Evolutionary conservation across 352 stramenopile genomes (phyloP).

Genomic region (Nothophytophthora sp.): DNA sequence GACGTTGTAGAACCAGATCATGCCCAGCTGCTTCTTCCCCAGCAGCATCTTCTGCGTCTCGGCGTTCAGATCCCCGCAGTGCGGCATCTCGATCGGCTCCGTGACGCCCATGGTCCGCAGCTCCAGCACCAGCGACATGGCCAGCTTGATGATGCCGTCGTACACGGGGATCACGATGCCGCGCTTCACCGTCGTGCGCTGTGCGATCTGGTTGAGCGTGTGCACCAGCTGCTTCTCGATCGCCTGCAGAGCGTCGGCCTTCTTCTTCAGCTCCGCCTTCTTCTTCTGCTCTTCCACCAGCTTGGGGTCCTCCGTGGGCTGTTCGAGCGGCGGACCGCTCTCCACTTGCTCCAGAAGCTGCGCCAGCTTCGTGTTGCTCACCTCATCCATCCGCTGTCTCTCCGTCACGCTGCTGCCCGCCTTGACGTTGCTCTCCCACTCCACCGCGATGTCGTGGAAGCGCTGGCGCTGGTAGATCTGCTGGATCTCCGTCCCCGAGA

Average conservation of each 20-base stretch:
- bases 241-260: too few relatives aligned
- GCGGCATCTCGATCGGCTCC: conserved; percentile 30
- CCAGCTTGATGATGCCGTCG: conserved; percentile 29
- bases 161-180: conserved; percentile 35
- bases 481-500: conserved; percentile 14
- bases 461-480: conserved; percentile 18
- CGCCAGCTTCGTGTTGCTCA: background rate
- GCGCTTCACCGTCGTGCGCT: conserved; percentile 9
- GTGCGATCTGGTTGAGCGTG: conserved; percentile 13
- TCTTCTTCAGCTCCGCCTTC: too few relatives aligned
- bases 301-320: background rate
- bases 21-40: conserved; percentile 9
- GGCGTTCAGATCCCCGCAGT: conserved; percentile 32
- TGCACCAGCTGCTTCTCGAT: conserved; percentile 16
- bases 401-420: background rate
- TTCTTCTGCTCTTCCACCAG: background rate
- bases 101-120: conserved; percentile 24
- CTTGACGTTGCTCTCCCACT: conserved; percentile 9
- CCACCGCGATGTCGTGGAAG: conserved; percentile 11
- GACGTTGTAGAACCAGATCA: conserved; percentile 28
- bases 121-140: conserved; percentile 28
- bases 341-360: background rate
- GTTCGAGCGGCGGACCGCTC: background rate
- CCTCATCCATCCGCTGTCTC: background rate
- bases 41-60: conserved; percentile 4